phyloP scores from a whole-genome alignment of 1,139 yeast species.

The Ashbya aceris region DNA sequence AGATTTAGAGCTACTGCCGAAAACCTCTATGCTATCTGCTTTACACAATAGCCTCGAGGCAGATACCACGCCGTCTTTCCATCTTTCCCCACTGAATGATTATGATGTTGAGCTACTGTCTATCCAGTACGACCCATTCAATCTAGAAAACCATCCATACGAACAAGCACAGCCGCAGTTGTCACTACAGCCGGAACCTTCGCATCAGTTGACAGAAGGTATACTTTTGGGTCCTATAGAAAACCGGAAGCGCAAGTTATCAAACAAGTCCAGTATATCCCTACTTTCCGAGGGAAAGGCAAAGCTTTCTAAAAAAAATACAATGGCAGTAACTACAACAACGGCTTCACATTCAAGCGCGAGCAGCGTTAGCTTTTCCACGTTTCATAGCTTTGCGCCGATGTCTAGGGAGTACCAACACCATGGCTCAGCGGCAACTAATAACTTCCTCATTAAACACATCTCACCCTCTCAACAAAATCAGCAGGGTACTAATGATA shows the following conservation, averaged over 20 bases:
- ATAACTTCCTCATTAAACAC: constrained; percentile 4
- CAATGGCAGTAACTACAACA: constrained; percentile 8
- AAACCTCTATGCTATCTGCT: constrained; percentile 1
- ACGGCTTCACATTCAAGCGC: constrained; percentile 4
- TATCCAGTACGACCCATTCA: constrained; percentile 1
- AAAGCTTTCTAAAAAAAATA: constrained; percentile 7
- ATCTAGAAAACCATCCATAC: neutral
- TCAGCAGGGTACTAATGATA: constrained; percentile 3
- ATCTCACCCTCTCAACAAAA: constrained; percentile 5
- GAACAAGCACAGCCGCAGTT: neutral
- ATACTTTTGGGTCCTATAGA: neutral
- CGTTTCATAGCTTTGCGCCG: constrained; percentile 6
- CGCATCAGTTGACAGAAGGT: neutral
- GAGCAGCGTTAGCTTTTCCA: constrained; percentile 3
- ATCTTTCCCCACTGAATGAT: constrained; percentile 4
- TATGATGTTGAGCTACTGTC: constrained; percentile 4
- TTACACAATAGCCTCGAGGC: constrained; percentile 4
- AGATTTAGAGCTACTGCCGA: constrained; percentile 4
- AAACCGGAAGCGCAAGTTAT: constrained; percentile 2
- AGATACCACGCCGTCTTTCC: constrained; percentile 2
- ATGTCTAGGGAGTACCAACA: constrained; percentile 5
- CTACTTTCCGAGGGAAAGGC: constrained; percentile 6
- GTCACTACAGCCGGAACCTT: neutral
- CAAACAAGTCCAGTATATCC: constrained; percentile 3
- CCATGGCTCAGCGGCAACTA: neutral